A percentile compares a stretch with the other conserved stretches of the same genome.
Evolutionary conservation across 176 grass and related monocot species (phyloP).

Genomic region (Microstegium vimineum): DNA sequence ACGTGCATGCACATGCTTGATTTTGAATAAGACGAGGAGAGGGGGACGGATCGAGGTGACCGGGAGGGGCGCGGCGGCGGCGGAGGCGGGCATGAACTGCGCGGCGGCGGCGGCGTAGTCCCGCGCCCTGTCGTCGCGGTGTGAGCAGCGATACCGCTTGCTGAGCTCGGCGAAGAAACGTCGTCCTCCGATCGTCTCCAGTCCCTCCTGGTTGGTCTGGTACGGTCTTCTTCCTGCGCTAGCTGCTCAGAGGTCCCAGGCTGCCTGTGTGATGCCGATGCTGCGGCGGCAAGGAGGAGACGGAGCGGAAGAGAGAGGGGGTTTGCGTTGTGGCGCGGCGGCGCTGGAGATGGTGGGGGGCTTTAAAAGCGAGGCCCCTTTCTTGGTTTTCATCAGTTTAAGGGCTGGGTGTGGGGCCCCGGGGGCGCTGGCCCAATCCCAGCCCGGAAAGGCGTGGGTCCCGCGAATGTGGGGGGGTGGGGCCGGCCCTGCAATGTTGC

Average conservation of each 20-base stretch:
- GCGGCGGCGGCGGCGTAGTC: constrained; percentile 45
- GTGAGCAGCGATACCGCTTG: constrained; percentile 84
- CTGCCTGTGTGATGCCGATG: background rate
- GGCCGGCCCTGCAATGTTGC: background rate
- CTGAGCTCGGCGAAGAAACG: constrained; percentile 95
- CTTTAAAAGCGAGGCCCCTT: constrained; percentile 32
- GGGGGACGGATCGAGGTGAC: background rate
- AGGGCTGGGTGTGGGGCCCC: background rate
- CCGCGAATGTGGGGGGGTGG: constrained; percentile 28
- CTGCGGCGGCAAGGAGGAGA: background rate
- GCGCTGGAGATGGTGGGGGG: background rate
- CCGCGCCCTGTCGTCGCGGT: constrained; percentile 83
- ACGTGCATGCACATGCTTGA: background rate
- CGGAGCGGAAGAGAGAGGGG: too few relatives aligned
- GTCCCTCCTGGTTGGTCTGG: constrained; percentile 13
- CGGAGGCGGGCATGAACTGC: too few relatives aligned
- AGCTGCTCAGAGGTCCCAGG: too few relatives aligned
- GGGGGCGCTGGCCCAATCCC: constrained; percentile 56
- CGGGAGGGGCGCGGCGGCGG: constrained; percentile 26
- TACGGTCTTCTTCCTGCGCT: too few relatives aligned
- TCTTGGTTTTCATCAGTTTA: background rate
- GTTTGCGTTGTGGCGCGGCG: background rate
- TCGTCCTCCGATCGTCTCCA: constrained; percentile 76
- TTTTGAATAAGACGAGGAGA: background rate
- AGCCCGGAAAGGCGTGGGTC: constrained; percentile 16